phyloP scores from a whole-genome alignment of 2,329 filamentous ascomycete species.

The Stemphylium lycopersici region DNA sequence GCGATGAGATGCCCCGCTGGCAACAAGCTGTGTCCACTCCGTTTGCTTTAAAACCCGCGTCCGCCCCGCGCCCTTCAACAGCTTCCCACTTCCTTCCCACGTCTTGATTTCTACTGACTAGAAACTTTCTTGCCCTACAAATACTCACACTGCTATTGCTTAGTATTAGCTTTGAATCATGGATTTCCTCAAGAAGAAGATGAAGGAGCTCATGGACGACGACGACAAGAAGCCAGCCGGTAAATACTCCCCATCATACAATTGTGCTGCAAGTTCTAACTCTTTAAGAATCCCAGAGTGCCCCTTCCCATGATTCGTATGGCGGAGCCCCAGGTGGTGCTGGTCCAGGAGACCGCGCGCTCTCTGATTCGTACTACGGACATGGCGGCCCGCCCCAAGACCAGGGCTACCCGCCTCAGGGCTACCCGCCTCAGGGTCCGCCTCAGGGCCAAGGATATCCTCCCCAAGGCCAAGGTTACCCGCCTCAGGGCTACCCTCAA shows the following conservation, averaged over 20 bases:
- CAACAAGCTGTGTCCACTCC: slow-evolving; percentile 13
- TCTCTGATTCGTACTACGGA: slow-evolving; percentile 28
- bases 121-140: background rate
- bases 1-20: slow-evolving; percentile 18
- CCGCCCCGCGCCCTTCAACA: slow-evolving; percentile 10
- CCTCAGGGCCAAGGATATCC: slow-evolving; percentile 36
- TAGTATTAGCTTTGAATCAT: slow-evolving; percentile 28
- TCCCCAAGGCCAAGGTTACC: slow-evolving; percentile 29
- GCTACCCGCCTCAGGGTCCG: slow-evolving; percentile 16
- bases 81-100: slow-evolving; percentile 13
- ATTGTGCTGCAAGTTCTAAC: background rate
- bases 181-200: slow-evolving; percentile 57
- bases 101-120: background rate
- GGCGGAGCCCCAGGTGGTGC: slow-evolving; percentile 21
- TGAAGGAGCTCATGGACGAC: slow-evolving; percentile 53
- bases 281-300: slow-evolving; percentile 12
- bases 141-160: background rate
- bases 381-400: slow-evolving; percentile 21
- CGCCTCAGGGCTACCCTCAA: slow-evolving; percentile 32
- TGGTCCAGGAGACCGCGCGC: slow-evolving; percentile 27
- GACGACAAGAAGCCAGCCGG: slow-evolving; percentile 44
- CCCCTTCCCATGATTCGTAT: background rate
- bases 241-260: slow-evolving; percentile 6
- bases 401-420: slow-evolving; percentile 19
- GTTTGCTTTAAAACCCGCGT: slow-evolving; percentile 29